phyloP scores from a whole-genome alignment of 257 asterid species.

The Scutellaria galericulata region DNA sequence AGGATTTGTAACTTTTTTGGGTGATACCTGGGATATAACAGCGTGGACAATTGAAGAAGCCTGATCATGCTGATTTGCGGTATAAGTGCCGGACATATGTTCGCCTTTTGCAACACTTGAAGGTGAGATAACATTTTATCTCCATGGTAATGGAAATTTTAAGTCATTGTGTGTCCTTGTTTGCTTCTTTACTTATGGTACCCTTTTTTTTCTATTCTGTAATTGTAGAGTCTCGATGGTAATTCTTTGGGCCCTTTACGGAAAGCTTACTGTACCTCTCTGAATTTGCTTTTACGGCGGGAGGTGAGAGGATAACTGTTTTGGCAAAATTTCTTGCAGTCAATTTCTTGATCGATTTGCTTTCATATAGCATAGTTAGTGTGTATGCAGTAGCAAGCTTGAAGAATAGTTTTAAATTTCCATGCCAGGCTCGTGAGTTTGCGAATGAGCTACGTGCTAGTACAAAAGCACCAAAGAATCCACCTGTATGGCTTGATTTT shows the following conservation, averaged over 20 bases:
- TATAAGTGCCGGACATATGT: conserved; percentile 97
- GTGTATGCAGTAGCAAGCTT: conserved; percentile 27
- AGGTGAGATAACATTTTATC: conserved; percentile 52
- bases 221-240: conserved; percentile 84
- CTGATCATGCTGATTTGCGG: conserved; percentile 96
- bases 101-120: conserved; percentile 95
- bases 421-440: conserved; percentile 91
- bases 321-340: conserved; percentile 34
- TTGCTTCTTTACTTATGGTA: conserved; percentile 33
- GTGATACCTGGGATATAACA: conserved; percentile 48
- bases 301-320: conserved; percentile 70
- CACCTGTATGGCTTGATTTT: conserved; percentile 90
- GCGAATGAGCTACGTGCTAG: conserved; percentile 96
- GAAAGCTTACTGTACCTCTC: conserved; percentile 96
- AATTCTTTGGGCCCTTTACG: conserved; percentile 79
- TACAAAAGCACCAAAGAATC: conserved; percentile 75
- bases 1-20: conserved; percentile 3
- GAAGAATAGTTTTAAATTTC: conserved; percentile 33
- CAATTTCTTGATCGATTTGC: conserved; percentile 10
- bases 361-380: background rate
- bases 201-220: conserved; percentile 24
- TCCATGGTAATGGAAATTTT: conserved; percentile 21
- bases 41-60: conserved; percentile 98
- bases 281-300: conserved; percentile 84
- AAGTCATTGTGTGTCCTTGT: conserved; percentile 24